Evolutionary conservation across 2,329 filamentous ascomycete genomes (phyloP).

Genomic region (Fusarium heterosporum): DNA sequence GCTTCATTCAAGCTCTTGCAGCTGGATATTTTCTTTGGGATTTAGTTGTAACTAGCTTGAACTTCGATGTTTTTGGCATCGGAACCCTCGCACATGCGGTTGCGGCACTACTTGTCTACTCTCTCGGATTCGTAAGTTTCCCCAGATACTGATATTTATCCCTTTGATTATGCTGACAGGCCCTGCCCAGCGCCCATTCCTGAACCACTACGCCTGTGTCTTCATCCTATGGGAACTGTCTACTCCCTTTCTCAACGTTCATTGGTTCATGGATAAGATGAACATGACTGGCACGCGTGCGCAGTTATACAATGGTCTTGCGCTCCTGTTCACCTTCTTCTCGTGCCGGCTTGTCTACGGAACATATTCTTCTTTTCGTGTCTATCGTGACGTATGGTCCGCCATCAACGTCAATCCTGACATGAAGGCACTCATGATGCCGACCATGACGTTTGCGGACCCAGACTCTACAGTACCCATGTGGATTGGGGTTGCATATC

Average conservation of each 20-base stretch:
- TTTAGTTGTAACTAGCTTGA: slow-evolving; percentile 73
- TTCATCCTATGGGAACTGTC: slow-evolving; percentile 92
- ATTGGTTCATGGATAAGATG: slow-evolving; percentile 93
- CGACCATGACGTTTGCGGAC: slow-evolving; percentile 59
- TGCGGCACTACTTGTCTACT: slow-evolving; percentile 78
- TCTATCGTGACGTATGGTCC: slow-evolving; percentile 77
- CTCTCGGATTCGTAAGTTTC: slow-evolving; percentile 79
- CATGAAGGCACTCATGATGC: slow-evolving; percentile 40
- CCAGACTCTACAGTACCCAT: slow-evolving; percentile 67
- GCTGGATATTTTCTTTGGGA: slow-evolving; percentile 90
- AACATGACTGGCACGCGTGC: slow-evolving; percentile 78
- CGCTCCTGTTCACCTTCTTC: slow-evolving; percentile 80
- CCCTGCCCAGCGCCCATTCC: slow-evolving; percentile 75
- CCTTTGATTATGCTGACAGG: not conserved
- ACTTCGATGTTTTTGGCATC: slow-evolving; percentile 78
- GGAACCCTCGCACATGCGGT: slow-evolving; percentile 83
- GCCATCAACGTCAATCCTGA: slow-evolving; percentile 57
- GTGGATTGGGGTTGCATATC: slow-evolving; percentile 77
- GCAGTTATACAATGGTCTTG: slow-evolving; percentile 82
- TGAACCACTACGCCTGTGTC: slow-evolving; percentile 83
- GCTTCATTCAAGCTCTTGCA: slow-evolving; percentile 80
- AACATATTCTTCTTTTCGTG: slow-evolving; percentile 75
- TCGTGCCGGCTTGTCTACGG: slow-evolving; percentile 82
- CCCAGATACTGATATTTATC: not conserved
- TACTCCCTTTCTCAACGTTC: slow-evolving; percentile 85